Evolutionary conservation across 441 rosid genomes (phyloP).

Genomic region (Populus hybrid): DNA sequence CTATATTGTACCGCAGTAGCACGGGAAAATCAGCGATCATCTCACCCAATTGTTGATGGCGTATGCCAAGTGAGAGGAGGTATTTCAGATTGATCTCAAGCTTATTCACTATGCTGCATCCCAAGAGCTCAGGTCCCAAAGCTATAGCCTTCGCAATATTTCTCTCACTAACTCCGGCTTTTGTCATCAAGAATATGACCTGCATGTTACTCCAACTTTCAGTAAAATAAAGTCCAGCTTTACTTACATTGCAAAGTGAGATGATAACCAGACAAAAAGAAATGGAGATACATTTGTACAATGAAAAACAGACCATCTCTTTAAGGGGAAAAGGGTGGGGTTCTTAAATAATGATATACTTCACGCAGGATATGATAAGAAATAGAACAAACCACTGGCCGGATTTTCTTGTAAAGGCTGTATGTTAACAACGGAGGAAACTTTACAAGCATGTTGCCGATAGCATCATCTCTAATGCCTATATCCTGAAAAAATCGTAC

Average conservation of each 20-base stretch:
- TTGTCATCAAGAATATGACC: conserved; percentile 83
- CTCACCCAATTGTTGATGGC: conserved; percentile 54
- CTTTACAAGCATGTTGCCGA: conserved; percentile 84
- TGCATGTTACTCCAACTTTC: conserved; percentile 26
- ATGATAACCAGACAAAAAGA: not conserved
- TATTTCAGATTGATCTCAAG: conserved; percentile 78
- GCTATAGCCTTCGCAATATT: conserved; percentile 79
- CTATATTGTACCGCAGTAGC: conserved; percentile 74
- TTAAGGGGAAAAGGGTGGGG: not conserved
- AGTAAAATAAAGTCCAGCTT: not conserved
- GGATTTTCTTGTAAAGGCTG: conserved; percentile 85
- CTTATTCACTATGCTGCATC: conserved; percentile 71
- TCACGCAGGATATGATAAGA: conserved; percentile 8
- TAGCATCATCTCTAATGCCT: conserved; percentile 69
- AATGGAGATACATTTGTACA: not conserved
- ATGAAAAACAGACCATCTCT: not conserved
- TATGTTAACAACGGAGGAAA: conserved; percentile 77
- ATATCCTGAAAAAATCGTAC: conserved; percentile 72
- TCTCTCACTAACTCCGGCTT: conserved; percentile 69
- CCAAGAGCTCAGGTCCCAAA: conserved; percentile 78
- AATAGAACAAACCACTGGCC: conserved; percentile 72
- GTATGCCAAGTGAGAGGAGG: conserved; percentile 73
- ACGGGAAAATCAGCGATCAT: conserved; percentile 90
- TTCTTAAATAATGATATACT: not conserved
- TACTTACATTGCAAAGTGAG: not conserved